These are phyloP conservation scores for Xylaria sp. DNA, from an alignment of 2,329 filamentous ascomycete genomes.

Conservation along the genomic window DNA sequence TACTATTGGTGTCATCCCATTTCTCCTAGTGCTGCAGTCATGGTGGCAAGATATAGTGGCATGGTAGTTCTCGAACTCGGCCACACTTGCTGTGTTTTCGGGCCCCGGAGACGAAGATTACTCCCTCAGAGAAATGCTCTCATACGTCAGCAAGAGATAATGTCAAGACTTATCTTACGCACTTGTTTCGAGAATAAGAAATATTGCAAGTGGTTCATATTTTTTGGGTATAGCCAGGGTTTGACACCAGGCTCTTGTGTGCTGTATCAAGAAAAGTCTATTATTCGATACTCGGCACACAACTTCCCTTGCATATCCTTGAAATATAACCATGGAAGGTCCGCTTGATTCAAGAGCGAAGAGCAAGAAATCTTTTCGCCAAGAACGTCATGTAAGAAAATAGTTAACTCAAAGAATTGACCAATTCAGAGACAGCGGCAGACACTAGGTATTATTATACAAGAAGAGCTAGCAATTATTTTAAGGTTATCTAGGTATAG, in stretches of 20 bases:
- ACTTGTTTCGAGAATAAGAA: neutral
- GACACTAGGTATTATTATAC: neutral
- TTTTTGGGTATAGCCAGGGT: neutral
- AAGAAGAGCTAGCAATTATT: neutral
- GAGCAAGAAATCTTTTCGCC: neutral
- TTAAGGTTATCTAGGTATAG: neutral
- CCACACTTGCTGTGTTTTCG: neutral
- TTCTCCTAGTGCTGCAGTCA: neutral
- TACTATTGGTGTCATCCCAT: conserved; percentile 1
- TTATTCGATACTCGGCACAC: neutral
- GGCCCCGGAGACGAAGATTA: neutral
- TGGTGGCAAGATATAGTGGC: neutral
- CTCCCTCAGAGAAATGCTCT: too few relatives aligned
- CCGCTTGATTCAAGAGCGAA: neutral
- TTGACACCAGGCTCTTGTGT: neutral
- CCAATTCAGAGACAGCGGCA: neutral
- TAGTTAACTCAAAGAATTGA: neutral
- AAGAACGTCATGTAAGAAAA: neutral
- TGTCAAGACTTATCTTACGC: neutral
- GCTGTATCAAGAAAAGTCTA: neutral
- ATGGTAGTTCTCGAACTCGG: neutral
- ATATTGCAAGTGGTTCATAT: neutral
- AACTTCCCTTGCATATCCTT: neutral
- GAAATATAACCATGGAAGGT: neutral
- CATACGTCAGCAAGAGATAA: neutral